Evolutionary conservation across 106 monocot species (phyloP).

Genomic region (Dioscorea alata): DNA sequence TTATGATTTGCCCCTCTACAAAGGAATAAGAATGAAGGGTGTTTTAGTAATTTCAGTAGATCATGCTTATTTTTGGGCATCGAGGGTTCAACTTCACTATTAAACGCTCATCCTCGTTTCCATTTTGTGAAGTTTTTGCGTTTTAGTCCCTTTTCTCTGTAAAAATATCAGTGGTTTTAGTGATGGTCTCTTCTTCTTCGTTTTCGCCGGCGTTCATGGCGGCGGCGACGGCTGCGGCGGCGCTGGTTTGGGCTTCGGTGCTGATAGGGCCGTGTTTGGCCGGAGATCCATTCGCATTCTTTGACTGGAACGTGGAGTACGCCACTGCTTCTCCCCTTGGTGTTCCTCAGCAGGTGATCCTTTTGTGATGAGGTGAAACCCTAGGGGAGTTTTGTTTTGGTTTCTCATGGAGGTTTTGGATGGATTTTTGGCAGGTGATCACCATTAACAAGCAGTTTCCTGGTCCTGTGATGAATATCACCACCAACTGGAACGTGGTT

Average conservation of each 20-base stretch:
- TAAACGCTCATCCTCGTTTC: too few species aligned
- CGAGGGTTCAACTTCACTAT: too few species aligned
- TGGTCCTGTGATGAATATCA: conserved; percentile 73
- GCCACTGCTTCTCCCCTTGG: conserved; percentile 73
- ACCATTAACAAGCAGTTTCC: conserved; percentile 78
- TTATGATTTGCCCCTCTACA: too few species aligned
- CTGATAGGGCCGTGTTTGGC: conserved; percentile 17
- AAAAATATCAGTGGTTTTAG: too few species aligned
- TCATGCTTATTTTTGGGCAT: too few species aligned
- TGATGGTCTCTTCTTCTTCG: too few species aligned
- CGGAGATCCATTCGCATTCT: conserved; percentile 58
- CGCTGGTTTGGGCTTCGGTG: conserved; percentile 11
- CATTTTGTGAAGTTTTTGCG: too few species aligned
- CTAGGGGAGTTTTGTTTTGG: not conserved
- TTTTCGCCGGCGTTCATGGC: not conserved
- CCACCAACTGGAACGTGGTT: conserved; percentile 82
- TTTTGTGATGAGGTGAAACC: not conserved
- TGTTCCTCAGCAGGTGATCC: conserved; percentile 57
- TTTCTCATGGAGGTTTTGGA: too few species aligned
- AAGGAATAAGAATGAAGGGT: too few species aligned
- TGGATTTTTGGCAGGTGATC: conserved; percentile 43
- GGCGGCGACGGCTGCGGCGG: conserved; percentile 5
- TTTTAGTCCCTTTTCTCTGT: too few species aligned
- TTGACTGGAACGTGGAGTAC: conserved; percentile 82
- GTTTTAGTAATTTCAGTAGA: too few species aligned